Evolutionary conservation across 306 rosid species (phyloP).

Genomic region (Macrotyloma uniflorum): DNA sequence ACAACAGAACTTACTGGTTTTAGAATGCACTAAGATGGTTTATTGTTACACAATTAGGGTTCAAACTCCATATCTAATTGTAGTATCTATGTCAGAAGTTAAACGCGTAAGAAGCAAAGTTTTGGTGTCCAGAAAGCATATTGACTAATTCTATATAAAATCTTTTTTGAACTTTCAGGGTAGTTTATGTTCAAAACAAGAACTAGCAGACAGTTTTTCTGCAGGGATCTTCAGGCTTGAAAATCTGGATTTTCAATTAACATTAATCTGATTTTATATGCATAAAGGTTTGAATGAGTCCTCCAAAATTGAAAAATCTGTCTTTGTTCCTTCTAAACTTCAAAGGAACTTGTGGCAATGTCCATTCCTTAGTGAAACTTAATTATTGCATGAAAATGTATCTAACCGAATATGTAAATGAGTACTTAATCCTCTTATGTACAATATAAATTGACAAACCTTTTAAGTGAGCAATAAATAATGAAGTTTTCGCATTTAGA

Average conservation of each 20-base stretch:
- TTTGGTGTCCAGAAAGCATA: constrained; percentile 8
- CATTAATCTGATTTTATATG: background rate
- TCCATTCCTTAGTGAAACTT: background rate
- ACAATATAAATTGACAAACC: background rate
- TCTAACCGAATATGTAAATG: constrained; percentile 1
- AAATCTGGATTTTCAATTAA: background rate
- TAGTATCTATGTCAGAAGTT: constrained; percentile 7
- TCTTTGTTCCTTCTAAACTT: background rate
- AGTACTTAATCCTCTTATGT: constrained; percentile 5
- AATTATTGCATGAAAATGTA: constrained; percentile 4
- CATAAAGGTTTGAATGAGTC: constrained; percentile 14
- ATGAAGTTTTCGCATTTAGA: background rate
- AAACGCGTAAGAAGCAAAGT: background rate
- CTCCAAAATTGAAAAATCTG: background rate
- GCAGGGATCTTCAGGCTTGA: constrained; percentile 1
- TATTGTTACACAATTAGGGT: background rate
- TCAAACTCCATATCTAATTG: background rate
- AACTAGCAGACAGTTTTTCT: background rate
- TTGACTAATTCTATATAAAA: background rate
- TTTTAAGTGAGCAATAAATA: background rate
- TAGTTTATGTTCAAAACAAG: background rate
- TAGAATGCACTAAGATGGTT: background rate
- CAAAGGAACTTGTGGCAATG: constrained; percentile 23
- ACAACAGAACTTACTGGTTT: background rate
- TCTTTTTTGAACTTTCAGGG: background rate